Conservation (phyloP, 164 flowering plant species). For the Saururus chinensis region DNA sequence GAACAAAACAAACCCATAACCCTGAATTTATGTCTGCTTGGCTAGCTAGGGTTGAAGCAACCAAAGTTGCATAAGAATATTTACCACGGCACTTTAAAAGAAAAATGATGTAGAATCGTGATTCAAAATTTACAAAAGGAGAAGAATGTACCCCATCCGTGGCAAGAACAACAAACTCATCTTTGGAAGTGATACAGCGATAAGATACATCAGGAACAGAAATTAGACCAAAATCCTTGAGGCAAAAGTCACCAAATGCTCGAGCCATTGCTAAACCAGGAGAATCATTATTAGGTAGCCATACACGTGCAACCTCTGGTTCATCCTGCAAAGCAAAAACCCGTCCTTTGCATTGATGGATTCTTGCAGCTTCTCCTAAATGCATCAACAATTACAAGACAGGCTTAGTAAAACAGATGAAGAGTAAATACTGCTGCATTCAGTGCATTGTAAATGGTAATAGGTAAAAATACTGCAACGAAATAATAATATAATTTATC, state of each 20-base stretch:
- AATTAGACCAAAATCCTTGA: conserved; percentile 64
- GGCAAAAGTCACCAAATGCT: conserved; percentile 74
- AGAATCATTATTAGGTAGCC: conserved; percentile 77
- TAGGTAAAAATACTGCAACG: background rate
- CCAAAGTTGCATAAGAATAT: no score
- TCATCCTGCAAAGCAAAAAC: conserved; percentile 98
- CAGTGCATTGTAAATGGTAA: background rate
- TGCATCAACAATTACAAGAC: background rate
- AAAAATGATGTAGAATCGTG: no score
- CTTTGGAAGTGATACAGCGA: conserved; percentile 39
- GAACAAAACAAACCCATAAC: no score
- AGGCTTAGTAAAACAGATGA: background rate
- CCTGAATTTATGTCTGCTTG: no score
- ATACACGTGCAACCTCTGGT: conserved; percentile 87
- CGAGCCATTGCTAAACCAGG: conserved; percentile 82
- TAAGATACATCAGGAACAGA: conserved; percentile 59
- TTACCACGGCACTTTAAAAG: no score
- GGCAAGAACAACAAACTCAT: conserved; percentile 56
- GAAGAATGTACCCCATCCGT: conserved; percentile 56
- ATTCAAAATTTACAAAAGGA: background rate
- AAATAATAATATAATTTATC: no score
- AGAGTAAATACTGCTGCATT: background rate
- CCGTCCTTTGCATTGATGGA: conserved; percentile 84
- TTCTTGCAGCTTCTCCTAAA: conserved; percentile 93
- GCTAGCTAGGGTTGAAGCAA: no score